These are phyloP conservation scores for Penicillium ucsense DNA, from an alignment of 495 filamentous ascomycete genomes.

Conservation along the genomic window DNA sequence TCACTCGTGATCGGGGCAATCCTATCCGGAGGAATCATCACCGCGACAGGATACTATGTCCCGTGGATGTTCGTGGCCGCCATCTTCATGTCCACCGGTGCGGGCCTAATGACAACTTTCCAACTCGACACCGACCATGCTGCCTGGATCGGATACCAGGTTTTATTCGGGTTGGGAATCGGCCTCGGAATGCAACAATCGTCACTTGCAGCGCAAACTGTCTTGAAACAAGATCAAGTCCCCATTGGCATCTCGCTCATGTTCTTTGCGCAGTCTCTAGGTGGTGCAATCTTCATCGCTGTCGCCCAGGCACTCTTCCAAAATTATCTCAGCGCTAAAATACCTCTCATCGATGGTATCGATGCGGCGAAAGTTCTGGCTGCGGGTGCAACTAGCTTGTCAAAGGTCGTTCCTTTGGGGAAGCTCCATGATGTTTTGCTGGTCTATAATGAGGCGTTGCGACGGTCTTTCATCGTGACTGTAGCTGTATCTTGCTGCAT, in stretches of 20 bases:
- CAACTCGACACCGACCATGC: slow-evolving; percentile 35
- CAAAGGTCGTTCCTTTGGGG: slow-evolving; percentile 29
- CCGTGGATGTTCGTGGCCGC: slow-evolving; percentile 47
- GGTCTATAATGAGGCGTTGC: slow-evolving; percentile 51
- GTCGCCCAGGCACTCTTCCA: slow-evolving; percentile 50
- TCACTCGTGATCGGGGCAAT: slow-evolving; percentile 34
- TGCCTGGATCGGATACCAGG: slow-evolving; percentile 61
- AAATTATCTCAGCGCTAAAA: slow-evolving; percentile 36
- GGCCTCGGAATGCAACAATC: slow-evolving; percentile 66
- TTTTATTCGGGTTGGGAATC: slow-evolving; percentile 61
- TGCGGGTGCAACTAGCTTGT: slow-evolving; percentile 10
- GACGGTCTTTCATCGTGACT: slow-evolving; percentile 41
- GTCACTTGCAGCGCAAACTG: slow-evolving; percentile 53
- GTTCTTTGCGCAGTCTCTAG: slow-evolving; percentile 58
- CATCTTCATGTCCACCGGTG: slow-evolving; percentile 46
- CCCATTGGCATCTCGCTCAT: slow-evolving; percentile 53
- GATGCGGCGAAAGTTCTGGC: slow-evolving; percentile 20
- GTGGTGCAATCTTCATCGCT: slow-evolving; percentile 54
- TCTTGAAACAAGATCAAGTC: slow-evolving; percentile 46
- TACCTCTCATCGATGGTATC: slow-evolving; percentile 35
- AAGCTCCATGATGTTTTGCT: slow-evolving; percentile 30
- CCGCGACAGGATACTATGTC: slow-evolving; percentile 54
- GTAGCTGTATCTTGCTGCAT: slow-evolving; percentile 28
- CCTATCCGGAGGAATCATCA: slow-evolving; percentile 41
- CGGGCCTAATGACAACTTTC: slow-evolving; percentile 56